phyloP scores from a whole-genome alignment of 2,329 filamentous ascomycete genomes.

The Torrubiellomyces zombiae region DNA sequence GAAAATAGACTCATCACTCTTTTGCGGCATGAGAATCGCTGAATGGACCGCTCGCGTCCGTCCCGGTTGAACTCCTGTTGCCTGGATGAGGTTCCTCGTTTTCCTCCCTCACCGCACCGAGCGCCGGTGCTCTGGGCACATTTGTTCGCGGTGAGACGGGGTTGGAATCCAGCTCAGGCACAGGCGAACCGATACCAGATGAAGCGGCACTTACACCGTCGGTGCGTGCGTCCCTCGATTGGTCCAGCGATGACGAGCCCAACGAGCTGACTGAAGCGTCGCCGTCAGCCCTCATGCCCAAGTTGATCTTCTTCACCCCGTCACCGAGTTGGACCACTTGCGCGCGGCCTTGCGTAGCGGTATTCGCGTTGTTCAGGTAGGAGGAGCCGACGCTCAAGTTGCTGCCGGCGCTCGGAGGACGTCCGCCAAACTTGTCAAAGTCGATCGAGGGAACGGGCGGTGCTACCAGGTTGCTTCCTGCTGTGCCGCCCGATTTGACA shows the following conservation, averaged over 20 bases:
- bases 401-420: slow-evolving; percentile 37
- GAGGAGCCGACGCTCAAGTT: slow-evolving; percentile 53
- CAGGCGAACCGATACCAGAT: too few species aligned
- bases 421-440: slow-evolving; percentile 37
- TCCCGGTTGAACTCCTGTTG: too few species aligned
- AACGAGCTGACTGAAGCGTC: slow-evolving; percentile 9
- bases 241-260: slow-evolving; percentile 3
- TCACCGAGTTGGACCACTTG: slow-evolving; percentile 43
- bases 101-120: slow-evolving; percentile 40
- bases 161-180: too few species aligned
- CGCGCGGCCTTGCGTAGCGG: slow-evolving; percentile 38
- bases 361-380: slow-evolving; percentile 49
- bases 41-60: slow-evolving; percentile 40
- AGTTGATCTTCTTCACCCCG: slow-evolving; percentile 28
- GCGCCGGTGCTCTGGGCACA: slow-evolving; percentile 23
- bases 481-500: slow-evolving; percentile 54
- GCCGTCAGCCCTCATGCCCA: slow-evolving; percentile 21
- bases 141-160: slow-evolving; percentile 9
- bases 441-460: slow-evolving; percentile 63
- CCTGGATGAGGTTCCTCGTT: slow-evolving; percentile 21
- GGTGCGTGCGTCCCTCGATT: slow-evolving; percentile 2
- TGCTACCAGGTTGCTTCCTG: slow-evolving; percentile 33
- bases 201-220: too few species aligned
- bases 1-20: slow-evolving; percentile 17
- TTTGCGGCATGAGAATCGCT: slow-evolving; percentile 41